phyloP scores from a whole-genome alignment of 192 early-diverging fungal species.

The Coemansia sp. region DNA sequence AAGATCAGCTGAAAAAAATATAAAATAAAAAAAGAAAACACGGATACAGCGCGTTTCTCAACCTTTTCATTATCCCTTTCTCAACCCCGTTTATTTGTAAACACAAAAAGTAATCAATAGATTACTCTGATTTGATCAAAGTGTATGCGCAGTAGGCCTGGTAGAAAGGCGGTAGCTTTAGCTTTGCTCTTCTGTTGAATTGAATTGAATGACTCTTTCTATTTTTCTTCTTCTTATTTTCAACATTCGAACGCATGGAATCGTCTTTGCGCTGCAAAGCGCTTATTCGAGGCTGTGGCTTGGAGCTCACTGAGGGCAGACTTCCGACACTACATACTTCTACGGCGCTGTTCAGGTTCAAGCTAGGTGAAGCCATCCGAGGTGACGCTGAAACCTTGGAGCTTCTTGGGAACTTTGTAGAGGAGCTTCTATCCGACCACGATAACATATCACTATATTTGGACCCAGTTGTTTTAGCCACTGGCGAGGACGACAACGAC shows the following conservation, averaged over 20 bases:
- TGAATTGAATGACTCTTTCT: neutral
- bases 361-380: conserved; percentile 22
- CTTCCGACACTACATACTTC: conserved; percentile 32
- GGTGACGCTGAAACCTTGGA: neutral
- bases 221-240: neutral
- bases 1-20: conserved; percentile 11
- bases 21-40: conserved; percentile 7
- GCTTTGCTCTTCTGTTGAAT: neutral
- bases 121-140: neutral
- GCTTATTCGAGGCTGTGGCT: conserved; percentile 27
- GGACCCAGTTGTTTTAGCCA: conserved; percentile 20
- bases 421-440: conserved; percentile 34
- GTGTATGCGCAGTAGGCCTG: conserved; percentile 4
- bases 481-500: neutral
- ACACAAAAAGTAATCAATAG: neutral
- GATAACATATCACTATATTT: conserved; percentile 31
- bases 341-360: conserved; percentile 34
- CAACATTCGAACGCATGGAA: neutral
- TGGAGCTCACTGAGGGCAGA: conserved; percentile 13
- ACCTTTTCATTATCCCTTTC: neutral
- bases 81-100: neutral
- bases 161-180: neutral
- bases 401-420: conserved; percentile 25
- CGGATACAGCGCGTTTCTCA: neutral
- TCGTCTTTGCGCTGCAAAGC: conserved; percentile 12